These are phyloP conservation scores for Durotheca rogersii DNA, from an alignment of 495 filamentous ascomycete species.

Conservation along the genomic window DNA sequence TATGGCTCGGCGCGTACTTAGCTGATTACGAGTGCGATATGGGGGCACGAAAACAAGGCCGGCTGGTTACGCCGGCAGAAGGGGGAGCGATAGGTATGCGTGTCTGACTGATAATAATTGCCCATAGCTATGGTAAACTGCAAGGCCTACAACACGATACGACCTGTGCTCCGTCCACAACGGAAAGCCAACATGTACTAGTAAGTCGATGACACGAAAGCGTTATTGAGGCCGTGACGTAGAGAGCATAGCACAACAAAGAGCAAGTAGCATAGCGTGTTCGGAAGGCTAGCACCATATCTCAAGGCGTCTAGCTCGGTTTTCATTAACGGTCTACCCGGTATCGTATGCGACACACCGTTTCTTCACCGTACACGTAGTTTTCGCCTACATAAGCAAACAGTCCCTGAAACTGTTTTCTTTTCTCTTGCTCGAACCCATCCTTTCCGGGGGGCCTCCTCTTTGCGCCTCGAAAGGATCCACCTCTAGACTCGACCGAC, in stretches of 20 bases:
- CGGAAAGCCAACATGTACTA: no score
- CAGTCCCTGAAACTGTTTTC: conserved; percentile 6
- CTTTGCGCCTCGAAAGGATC: conserved; percentile 8
- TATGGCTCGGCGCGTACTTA: no score
- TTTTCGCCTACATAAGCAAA: conserved; percentile 3
- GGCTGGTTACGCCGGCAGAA: no score
- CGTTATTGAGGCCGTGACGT: background rate
- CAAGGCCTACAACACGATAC: no score
- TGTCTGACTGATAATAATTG: no score
- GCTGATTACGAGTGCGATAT: no score
- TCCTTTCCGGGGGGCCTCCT: conserved; percentile 6
- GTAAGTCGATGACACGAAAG: no score
- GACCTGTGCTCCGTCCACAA: no score
- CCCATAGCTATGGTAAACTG: no score
- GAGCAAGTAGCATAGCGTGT: background rate
- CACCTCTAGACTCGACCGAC: conserved; percentile 10
- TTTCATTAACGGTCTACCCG: conserved; percentile 24
- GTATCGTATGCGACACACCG: conserved; percentile 13
- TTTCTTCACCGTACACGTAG: conserved; percentile 2
- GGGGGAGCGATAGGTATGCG: no score
- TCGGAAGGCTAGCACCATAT: conserved; percentile 9
- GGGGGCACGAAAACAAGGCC: no score
- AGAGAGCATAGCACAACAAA: background rate
- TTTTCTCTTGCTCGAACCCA: conserved; percentile 2
- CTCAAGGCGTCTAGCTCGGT: conserved; percentile 7